A percentile compares a stretch with the other conserved stretches of the same genome.
These are phyloP conservation scores for Microbotryomycetes sp. DNA, from an alignment of 1,284 basidiomycete species.

Conservation along the genomic window DNA sequence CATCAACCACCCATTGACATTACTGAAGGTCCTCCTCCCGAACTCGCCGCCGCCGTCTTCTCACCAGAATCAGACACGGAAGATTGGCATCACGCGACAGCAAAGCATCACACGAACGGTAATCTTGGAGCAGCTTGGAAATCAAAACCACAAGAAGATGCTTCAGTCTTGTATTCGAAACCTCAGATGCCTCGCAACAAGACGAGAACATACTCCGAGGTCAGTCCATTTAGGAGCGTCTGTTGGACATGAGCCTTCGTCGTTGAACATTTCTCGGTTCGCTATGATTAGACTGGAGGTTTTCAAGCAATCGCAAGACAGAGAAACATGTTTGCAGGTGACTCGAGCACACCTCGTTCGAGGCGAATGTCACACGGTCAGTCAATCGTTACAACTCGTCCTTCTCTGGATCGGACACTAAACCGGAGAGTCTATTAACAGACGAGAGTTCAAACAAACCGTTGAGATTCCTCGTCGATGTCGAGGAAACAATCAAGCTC, in stretches of 20 bases:
- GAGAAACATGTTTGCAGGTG: conserved; percentile 17
- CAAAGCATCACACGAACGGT: not conserved
- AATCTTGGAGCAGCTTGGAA: not conserved
- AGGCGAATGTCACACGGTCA: conserved; percentile 32
- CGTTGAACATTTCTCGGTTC: not conserved
- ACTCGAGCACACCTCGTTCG: conserved; percentile 1
- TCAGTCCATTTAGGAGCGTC: not conserved
- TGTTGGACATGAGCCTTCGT: not conserved
- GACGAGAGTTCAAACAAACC: conserved; percentile 48
- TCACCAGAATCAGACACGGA: not conserved
- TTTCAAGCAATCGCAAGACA: conserved; percentile 21
- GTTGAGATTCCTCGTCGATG: conserved; percentile 89
- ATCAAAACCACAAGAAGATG: conserved; percentile 25
- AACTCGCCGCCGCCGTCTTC: not conserved
- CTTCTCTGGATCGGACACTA: not conserved
- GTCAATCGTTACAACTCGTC: not conserved
- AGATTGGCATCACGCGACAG: not conserved
- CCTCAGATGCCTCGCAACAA: conserved; percentile 22
- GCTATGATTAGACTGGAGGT: conserved; percentile 14
- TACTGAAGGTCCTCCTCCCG: not conserved
- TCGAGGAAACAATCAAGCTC: conserved; percentile 96
- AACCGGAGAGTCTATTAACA: conserved; percentile 12
- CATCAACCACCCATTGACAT: not conserved
- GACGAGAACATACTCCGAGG: conserved; percentile 29
- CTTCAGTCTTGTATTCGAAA: conserved; percentile 25